phyloP scores from a whole-genome alignment of 2,329 filamentous ascomycete genomes.

The Cladosporium sp. region DNA sequence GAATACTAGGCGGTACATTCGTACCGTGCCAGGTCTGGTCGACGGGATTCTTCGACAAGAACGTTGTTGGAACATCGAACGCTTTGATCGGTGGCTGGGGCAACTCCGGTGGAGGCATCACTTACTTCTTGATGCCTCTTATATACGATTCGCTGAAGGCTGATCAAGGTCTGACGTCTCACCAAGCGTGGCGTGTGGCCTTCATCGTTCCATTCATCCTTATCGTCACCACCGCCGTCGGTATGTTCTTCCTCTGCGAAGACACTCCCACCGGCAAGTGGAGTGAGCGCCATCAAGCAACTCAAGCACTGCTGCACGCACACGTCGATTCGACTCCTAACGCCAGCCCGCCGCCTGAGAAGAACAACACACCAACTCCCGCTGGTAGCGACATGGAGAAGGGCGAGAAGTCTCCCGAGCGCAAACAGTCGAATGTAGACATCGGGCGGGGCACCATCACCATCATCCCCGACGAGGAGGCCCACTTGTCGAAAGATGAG shows the following conservation, averaged over 20 bases:
- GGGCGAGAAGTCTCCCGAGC: slow-evolving; percentile 4
- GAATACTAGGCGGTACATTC: slow-evolving; percentile 66
- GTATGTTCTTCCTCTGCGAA: slow-evolving; percentile 64
- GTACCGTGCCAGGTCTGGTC: slow-evolving; percentile 84
- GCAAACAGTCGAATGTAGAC: slow-evolving; percentile 2
- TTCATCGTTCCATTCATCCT: slow-evolving; percentile 76
- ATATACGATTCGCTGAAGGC: slow-evolving; percentile 3
- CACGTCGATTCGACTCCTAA: not conserved
- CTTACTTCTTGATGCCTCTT: slow-evolving; percentile 72
- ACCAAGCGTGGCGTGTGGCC: slow-evolving; percentile 48
- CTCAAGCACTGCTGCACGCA: slow-evolving; percentile 7
- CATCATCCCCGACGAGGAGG: slow-evolving; percentile 1
- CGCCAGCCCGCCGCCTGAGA: not conserved
- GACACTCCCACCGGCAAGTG: slow-evolving; percentile 76
- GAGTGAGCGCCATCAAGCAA: slow-evolving; percentile 58
- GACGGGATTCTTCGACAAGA: slow-evolving; percentile 61
- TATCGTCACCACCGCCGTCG: slow-evolving; percentile 57
- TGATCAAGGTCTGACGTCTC: slow-evolving; percentile 5
- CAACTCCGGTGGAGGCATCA: slow-evolving; percentile 78
- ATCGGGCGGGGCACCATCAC: slow-evolving; percentile 2
- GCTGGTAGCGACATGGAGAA: slow-evolving; percentile 3
- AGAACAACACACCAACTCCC: not conserved
- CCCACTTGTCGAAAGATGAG: slow-evolving; percentile 5
- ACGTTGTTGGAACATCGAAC: slow-evolving; percentile 77
- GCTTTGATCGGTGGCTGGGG: slow-evolving; percentile 67